Conservation (phyloP, 1,284 basidiomycete genomes). For the Volvariella volvacea region DNA sequence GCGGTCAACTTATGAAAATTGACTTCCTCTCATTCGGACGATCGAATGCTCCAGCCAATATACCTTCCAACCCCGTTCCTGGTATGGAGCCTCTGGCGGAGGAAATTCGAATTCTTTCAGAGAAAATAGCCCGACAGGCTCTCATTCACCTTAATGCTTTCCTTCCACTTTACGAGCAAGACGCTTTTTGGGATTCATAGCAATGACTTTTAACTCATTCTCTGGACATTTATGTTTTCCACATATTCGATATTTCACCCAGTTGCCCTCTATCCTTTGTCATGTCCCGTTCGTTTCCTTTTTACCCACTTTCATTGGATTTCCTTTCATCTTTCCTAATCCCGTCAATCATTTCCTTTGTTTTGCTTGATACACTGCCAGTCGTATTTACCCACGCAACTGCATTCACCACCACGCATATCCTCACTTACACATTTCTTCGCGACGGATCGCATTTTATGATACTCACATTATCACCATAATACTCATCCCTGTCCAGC, state of each 20-base stretch:
- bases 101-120: constrained; percentile 61
- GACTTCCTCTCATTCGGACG: constrained; percentile 15
- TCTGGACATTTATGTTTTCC: not conserved
- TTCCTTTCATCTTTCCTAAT: not conserved
- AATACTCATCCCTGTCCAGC: too few species aligned
- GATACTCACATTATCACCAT: too few species aligned
- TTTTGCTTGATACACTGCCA: not conserved
- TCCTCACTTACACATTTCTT: not conserved
- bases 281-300: too few species aligned
- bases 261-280: not conserved
- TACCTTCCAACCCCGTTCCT: constrained; percentile 21
- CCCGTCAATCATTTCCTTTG: not conserved
- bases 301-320: not conserved
- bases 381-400: not conserved
- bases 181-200: constrained; percentile 36
- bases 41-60: not conserved
- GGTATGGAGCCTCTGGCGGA: constrained; percentile 66
- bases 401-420: not conserved
- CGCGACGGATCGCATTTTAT: too few species aligned
- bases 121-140: constrained; percentile 63
- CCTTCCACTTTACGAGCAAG: constrained; percentile 64
- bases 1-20: constrained; percentile 19
- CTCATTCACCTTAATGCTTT: constrained; percentile 71
- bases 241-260: not conserved
- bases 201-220: not conserved